phyloP scores from a whole-genome alignment of 202 grass and related monocot genomes.

The Sporobolus alterniflorus region DNA sequence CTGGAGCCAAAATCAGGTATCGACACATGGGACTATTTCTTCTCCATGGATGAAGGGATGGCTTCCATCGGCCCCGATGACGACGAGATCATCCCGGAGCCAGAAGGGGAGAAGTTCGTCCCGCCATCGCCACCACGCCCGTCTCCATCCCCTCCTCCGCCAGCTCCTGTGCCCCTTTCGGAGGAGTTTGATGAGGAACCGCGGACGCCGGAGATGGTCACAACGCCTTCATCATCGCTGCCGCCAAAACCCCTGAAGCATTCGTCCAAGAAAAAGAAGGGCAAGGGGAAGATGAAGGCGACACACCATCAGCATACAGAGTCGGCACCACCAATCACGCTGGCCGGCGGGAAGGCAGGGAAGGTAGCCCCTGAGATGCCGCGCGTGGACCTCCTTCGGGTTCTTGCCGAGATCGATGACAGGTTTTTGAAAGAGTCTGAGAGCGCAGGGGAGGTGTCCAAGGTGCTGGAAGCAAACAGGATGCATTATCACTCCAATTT shows the following conservation, averaged over 20 bases:
- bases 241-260: conserved; percentile 47
- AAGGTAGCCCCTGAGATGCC: conserved; percentile 58
- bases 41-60: conserved; percentile 73
- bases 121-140: conserved; percentile 49
- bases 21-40: conserved; percentile 90
- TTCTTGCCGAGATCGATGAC: conserved; percentile 84
- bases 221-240: conserved; percentile 38
- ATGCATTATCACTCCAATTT: conserved; percentile 99
- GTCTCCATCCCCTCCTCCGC: conserved; percentile 35
- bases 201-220: conserved; percentile 61
- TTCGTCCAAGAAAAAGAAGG: conserved; percentile 56
- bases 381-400: conserved; percentile 54
- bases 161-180: background rate
- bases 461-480: conserved; percentile 91
- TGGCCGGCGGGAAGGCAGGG: conserved; percentile 41
- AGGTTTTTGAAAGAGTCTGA: conserved; percentile 84
- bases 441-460: conserved; percentile 87
- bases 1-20: conserved; percentile 50
- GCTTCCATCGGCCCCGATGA: conserved; percentile 54
- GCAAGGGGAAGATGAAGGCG: conserved; percentile 57
- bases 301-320: conserved; percentile 79
- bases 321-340: conserved; percentile 65
- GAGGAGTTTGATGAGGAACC: conserved; percentile 56
- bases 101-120: conserved; percentile 50
- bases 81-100: conserved; percentile 59